These are phyloP conservation scores for Wickerhamomyces sp. DNA, from an alignment of 1,139 yeast genomes.

Conservation along the genomic window DNA sequence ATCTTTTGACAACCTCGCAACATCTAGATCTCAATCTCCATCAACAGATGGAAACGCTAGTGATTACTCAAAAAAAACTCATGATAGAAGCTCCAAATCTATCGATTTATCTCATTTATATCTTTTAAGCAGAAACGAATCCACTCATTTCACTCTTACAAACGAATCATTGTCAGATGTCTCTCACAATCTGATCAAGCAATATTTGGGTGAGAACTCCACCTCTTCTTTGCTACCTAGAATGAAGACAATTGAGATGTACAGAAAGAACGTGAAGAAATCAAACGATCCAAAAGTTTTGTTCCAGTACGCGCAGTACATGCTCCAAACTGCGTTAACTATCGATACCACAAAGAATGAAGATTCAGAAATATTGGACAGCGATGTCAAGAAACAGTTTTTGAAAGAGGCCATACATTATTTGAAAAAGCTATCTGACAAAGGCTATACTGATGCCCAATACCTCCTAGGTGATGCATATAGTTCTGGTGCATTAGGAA, in stretches of 20 bases:
- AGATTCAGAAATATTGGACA: constrained; percentile 18
- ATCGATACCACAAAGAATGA: constrained; percentile 33
- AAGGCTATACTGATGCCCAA: constrained; percentile 87
- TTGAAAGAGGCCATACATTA: constrained; percentile 74
- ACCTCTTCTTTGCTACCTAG: constrained; percentile 58
- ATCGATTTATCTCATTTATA: constrained; percentile 37
- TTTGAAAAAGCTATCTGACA: constrained; percentile 68
- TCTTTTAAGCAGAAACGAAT: constrained; percentile 28
- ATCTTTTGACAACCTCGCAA: constrained; percentile 5
- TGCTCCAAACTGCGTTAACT: constrained; percentile 77
- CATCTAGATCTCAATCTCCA: constrained; percentile 17
- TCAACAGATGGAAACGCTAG: neutral
- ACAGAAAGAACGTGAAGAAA: constrained; percentile 79
- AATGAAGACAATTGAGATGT: constrained; percentile 81
- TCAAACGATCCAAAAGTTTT: constrained; percentile 81
- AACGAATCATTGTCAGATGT: constrained; percentile 35
- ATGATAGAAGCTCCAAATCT: constrained; percentile 27
- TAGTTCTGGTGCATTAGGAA: constrained; percentile 82
- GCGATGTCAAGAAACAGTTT: constrained; percentile 36
- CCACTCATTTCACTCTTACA: constrained; percentile 33
- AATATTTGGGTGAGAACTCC: constrained; percentile 50
- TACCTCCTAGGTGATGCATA: constrained; percentile 85
- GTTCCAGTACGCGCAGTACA: constrained; percentile 88
- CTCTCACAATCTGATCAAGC: constrained; percentile 35
- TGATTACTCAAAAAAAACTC: constrained; percentile 6